Percentiles rank a stretch among this genome's conserved stretches.
Conservation (phyloP, 169 alveolate genomes). For the Condylostoma magnum region DNA sequence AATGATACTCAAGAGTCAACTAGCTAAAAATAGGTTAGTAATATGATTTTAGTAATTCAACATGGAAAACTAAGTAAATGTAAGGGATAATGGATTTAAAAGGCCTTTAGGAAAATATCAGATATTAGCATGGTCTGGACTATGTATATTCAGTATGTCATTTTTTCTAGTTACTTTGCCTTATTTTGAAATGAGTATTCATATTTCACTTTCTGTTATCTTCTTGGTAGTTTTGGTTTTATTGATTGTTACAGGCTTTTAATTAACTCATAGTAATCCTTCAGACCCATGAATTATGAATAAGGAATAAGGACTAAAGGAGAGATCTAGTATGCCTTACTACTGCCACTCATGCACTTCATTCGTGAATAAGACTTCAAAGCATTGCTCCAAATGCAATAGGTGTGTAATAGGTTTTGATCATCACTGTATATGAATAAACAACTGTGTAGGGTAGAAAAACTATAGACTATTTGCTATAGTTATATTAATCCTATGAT, state of each 20-base stretch:
- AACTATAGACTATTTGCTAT: slow-evolving; percentile 31
- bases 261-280: background rate
- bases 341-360: slow-evolving; percentile 34
- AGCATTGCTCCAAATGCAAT: slow-evolving; percentile 47
- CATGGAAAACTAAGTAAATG: background rate
- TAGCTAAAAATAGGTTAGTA: too few species aligned
- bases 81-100: background rate
- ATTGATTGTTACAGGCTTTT: background rate
- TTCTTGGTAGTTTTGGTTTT: background rate
- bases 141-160: background rate
- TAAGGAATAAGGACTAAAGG: background rate
- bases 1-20: too few species aligned
- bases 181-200: background rate
- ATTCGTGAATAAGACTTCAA: slow-evolving; percentile 23
- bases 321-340: background rate
- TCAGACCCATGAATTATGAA: background rate
- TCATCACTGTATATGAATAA: slow-evolving; percentile 55
- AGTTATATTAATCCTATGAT: slow-evolving; percentile 7
- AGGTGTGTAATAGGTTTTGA: slow-evolving; percentile 44
- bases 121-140: background rate
- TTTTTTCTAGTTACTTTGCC: background rate
- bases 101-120: background rate
- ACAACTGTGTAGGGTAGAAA: slow-evolving; percentile 47
- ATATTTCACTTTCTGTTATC: background rate
- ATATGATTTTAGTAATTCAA: too few species aligned